Conservation (phyloP, 371 early-diverging fungal genomes). For the Fennellomyces sp. region DNA sequence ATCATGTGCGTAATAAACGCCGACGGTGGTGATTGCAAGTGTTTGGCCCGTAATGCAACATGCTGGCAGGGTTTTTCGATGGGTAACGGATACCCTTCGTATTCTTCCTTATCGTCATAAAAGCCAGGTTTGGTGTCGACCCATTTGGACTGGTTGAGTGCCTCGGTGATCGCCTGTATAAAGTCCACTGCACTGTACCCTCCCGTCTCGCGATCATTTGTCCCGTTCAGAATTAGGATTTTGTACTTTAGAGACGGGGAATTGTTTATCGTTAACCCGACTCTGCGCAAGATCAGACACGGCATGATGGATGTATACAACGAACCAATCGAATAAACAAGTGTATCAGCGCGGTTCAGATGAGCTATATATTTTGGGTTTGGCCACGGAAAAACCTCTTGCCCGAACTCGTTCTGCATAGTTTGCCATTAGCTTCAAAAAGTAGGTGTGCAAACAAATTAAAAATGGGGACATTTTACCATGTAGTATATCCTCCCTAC, state of each 20-base stretch:
- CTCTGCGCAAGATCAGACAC: slow-evolving; percentile 60
- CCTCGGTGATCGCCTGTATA: slow-evolving; percentile 60
- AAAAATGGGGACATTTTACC: background rate
- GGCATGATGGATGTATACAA: slow-evolving; percentile 68
- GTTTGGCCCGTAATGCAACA: background rate
- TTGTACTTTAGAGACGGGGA: slow-evolving; percentile 51
- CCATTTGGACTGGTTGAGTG: slow-evolving; percentile 51
- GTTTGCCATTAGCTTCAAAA: background rate
- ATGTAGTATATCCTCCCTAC: slow-evolving; percentile 66
- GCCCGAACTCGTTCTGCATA: slow-evolving; percentile 62
- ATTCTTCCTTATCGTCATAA: background rate
- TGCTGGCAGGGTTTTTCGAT: background rate
- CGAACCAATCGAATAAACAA: slow-evolving; percentile 67
- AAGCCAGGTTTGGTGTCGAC: slow-evolving; percentile 27
- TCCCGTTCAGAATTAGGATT: slow-evolving; percentile 64
- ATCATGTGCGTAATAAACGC: slow-evolving; percentile 67
- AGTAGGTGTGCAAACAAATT: background rate
- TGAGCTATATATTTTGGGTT: slow-evolving; percentile 53
- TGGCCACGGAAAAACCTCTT: slow-evolving; percentile 61
- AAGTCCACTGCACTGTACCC: slow-evolving; percentile 68
- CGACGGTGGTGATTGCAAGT: slow-evolving; percentile 39
- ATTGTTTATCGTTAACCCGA: slow-evolving; percentile 56
- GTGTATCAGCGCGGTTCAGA: slow-evolving; percentile 35
- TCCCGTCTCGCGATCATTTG: slow-evolving; percentile 64
- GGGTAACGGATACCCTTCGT: slow-evolving; percentile 3